Evolutionary conservation across 2,329 filamentous ascomycete genomes (phyloP).

Genomic region (Penicillium brevicompactum): DNA sequence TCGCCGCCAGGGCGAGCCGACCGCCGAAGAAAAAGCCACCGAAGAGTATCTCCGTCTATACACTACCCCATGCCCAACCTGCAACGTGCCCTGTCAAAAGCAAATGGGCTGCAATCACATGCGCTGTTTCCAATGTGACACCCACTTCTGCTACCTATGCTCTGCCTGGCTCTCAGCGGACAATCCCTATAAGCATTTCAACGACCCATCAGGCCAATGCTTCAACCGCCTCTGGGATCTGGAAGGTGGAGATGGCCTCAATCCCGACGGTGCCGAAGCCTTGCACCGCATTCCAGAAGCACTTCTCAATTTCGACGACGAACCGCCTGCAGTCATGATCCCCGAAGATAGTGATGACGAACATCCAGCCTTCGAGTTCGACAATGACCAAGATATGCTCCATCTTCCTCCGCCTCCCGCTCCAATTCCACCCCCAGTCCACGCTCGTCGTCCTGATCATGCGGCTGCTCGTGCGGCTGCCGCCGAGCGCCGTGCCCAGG

Average conservation of each 20-base stretch:
- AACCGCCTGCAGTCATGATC: slow-evolving; percentile 8
- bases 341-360: slow-evolving; percentile 32
- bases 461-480: slow-evolving; percentile 40
- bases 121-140: slow-evolving; percentile 85
- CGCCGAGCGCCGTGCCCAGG: slow-evolving; percentile 42
- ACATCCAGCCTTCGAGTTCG: slow-evolving; percentile 27
- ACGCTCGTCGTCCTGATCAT: slow-evolving; percentile 31
- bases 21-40: slow-evolving; percentile 81
- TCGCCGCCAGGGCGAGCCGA: slow-evolving; percentile 68
- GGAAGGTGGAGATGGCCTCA: slow-evolving; percentile 71
- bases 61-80: slow-evolving; percentile 88
- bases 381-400: slow-evolving; percentile 27
- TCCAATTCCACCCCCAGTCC: slow-evolving; percentile 40
- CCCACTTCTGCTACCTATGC: slow-evolving; percentile 95
- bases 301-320: slow-evolving; percentile 41
- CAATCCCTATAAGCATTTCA: slow-evolving; percentile 90
- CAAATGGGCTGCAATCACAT: slow-evolving; percentile 96
- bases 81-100: slow-evolving; percentile 82
- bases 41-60: slow-evolving; percentile 79
- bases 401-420: slow-evolving; percentile 43
- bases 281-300: slow-evolving; percentile 43
- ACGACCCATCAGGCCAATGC: slow-evolving; percentile 68
- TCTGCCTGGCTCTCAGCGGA: slow-evolving; percentile 77
- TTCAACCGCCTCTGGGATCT: slow-evolving; percentile 89
- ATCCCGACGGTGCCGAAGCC: slow-evolving; percentile 45